These are phyloP conservation scores for Hyaloperonospora brassicae DNA, from an alignment of 352 stramenopile species.

Conservation along the genomic window DNA sequence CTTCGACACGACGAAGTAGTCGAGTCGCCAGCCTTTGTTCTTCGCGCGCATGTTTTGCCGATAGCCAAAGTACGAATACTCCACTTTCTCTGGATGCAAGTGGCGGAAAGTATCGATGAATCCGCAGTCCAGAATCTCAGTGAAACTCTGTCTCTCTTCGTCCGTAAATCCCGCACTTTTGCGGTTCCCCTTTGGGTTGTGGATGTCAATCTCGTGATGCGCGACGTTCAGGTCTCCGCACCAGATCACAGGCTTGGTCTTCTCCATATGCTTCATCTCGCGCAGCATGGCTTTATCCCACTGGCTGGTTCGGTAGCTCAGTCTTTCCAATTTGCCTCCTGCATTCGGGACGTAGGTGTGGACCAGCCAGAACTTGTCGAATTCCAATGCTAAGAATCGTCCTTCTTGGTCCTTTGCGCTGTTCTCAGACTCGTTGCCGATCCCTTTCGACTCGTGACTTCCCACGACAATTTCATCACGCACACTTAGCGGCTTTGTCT, in stretches of 20 bases:
- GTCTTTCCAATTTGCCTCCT: slow-evolving; percentile 58
- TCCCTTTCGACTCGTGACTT: slow-evolving; percentile 26
- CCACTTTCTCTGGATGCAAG: slow-evolving; percentile 49
- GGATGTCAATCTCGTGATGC: slow-evolving; percentile 84
- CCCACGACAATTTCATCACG: slow-evolving; percentile 55
- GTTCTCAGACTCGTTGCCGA: slow-evolving; percentile 12
- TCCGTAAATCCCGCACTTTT: slow-evolving; percentile 76
- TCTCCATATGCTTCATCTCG: slow-evolving; percentile 64
- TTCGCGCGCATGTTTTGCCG: slow-evolving; percentile 65
- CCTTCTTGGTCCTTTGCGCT: slow-evolving; percentile 59
- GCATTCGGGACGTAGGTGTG: slow-evolving; percentile 82
- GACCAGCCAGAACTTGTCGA: slow-evolving; percentile 69
- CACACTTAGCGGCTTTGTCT: slow-evolving; percentile 62
- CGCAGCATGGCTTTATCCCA: slow-evolving; percentile 71
- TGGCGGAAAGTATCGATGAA: slow-evolving; percentile 74
- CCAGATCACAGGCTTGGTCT: slow-evolving; percentile 74
- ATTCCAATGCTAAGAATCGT: slow-evolving; percentile 74
- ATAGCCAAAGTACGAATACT: slow-evolving; percentile 82
- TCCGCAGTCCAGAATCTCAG: slow-evolving; percentile 41
- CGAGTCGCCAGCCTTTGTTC: slow-evolving; percentile 83
- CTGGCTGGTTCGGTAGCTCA: slow-evolving; percentile 61
- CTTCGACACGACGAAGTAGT: slow-evolving; percentile 79
- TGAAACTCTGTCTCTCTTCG: slow-evolving; percentile 70
- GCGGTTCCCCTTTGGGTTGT: slow-evolving; percentile 75
- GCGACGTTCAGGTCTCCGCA: slow-evolving; percentile 82